Evolutionary conservation across 2,329 filamentous ascomycete species (phyloP).

Genomic region (Whalleya microplaca): DNA sequence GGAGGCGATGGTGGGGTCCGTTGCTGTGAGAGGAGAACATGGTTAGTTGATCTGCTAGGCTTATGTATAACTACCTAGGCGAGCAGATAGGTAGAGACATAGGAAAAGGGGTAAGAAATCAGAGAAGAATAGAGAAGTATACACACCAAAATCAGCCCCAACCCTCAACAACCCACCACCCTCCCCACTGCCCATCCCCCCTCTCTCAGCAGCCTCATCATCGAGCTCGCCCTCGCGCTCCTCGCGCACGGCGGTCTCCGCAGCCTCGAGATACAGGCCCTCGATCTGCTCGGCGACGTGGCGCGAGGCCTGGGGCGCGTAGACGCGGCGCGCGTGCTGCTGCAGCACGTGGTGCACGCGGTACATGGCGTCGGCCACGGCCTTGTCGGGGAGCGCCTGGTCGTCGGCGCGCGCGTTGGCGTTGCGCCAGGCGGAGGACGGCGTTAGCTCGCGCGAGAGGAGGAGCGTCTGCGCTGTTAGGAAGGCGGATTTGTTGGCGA

Average conservation of each 20-base stretch:
- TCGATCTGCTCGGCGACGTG: constrained; percentile 77
- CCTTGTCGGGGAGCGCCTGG: constrained; percentile 48
- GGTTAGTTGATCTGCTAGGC: too few relatives aligned
- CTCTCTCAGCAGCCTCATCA: constrained; percentile 35
- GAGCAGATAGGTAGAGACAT: too few relatives aligned
- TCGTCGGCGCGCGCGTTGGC: constrained; percentile 47
- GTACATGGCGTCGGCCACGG: constrained; percentile 60
- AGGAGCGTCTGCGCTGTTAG: constrained; percentile 64
- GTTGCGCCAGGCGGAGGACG: constrained; percentile 57
- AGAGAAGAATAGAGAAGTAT: not conserved
- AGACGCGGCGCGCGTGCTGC: constrained; percentile 68
- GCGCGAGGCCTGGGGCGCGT: constrained; percentile 69
- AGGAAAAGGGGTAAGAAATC: not conserved
- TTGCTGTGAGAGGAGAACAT: constrained; percentile 36
- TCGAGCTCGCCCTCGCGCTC: constrained; percentile 46
- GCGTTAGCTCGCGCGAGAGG: constrained; percentile 61
- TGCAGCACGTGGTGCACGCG: constrained; percentile 65
- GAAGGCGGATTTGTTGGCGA: constrained; percentile 67
- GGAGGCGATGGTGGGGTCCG: constrained; percentile 47
- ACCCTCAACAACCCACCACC: constrained; percentile 38
- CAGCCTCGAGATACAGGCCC: constrained; percentile 60
- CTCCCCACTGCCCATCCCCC: constrained; percentile 43
- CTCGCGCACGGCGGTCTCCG: constrained; percentile 37
- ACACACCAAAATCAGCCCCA: constrained; percentile 32
- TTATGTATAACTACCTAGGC: too few relatives aligned